phyloP scores from a whole-genome alignment of 257 asterid species.

The Ilex asprella region DNA sequence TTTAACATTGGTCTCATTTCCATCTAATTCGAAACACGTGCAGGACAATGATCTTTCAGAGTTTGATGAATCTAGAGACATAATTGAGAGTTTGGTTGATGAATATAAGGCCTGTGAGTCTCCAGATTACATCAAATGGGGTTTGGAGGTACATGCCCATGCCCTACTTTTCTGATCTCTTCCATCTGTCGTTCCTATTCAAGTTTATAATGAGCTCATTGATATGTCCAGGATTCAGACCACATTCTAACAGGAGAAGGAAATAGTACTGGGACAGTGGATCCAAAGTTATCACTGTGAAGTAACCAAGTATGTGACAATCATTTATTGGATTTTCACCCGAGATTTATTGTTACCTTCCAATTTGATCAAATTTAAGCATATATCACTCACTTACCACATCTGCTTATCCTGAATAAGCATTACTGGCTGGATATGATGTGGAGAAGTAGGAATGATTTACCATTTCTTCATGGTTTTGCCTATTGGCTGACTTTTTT shows the following conservation, averaged over 20 bases:
- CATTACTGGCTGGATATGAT: too few species aligned
- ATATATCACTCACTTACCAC: too few species aligned
- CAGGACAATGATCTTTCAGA: slow-evolving; percentile 99
- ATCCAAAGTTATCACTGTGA: slow-evolving; percentile 51
- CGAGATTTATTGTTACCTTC: too few species aligned
- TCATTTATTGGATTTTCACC: not conserved
- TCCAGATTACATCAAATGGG: slow-evolving; percentile 99
- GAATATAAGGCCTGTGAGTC: slow-evolving; percentile 99
- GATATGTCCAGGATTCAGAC: slow-evolving; percentile 65
- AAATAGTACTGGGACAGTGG: slow-evolving; percentile 69
- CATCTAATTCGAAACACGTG: slow-evolving; percentile 14
- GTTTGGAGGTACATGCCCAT: slow-evolving; percentile 68
- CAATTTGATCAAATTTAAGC: too few species aligned
- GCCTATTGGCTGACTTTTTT: too few species aligned
- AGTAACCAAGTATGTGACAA: slow-evolving; percentile 11
- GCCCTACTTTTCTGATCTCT: not conserved
- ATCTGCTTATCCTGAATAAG: too few species aligned
- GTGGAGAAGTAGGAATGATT: too few species aligned
- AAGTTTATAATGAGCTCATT: not conserved
- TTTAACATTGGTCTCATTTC: not conserved
- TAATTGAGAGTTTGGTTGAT: slow-evolving; percentile 88
- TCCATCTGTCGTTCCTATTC: not conserved
- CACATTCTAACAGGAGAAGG: slow-evolving; percentile 74
- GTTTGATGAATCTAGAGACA: slow-evolving; percentile 98
- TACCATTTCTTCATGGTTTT: too few species aligned